Conservation (phyloP, 139 green algal genomes). For the Chlamydomonas sp. region DNA sequence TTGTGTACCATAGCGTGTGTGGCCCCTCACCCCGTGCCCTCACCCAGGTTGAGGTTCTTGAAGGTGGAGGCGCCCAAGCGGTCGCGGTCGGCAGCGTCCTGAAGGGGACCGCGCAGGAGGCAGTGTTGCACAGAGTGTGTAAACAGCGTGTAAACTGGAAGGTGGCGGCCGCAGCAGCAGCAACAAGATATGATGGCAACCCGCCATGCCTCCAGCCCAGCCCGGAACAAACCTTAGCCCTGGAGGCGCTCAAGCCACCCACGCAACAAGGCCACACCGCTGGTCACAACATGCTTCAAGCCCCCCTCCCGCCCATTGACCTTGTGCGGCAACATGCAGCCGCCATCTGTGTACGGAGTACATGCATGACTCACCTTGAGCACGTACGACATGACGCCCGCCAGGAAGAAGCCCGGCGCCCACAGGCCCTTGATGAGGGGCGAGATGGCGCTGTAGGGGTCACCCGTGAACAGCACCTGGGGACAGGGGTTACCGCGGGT, state of each 20-base stretch:
- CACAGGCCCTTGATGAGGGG: conserved; percentile 48
- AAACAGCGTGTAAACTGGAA: background rate
- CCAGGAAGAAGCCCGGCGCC: conserved; percentile 52
- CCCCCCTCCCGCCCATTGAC: no score
- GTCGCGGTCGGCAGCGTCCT: conserved; percentile 56
- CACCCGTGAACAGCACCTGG: conserved; percentile 41
- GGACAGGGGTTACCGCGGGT: background rate
- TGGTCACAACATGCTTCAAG: no score
- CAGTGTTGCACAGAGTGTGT: background rate
- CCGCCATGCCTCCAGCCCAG: no score
- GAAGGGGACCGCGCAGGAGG: background rate
- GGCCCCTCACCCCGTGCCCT: background rate
- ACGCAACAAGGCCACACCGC: no score
- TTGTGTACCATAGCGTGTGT: background rate
- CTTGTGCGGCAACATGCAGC: no score
- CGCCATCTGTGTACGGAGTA: no score
- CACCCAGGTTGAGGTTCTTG: conserved; percentile 60
- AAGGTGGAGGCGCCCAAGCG: conserved; percentile 71
- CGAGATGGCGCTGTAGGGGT: background rate
- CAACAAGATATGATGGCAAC: no score
- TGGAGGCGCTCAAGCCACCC: no score
- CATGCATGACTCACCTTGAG: conserved; percentile 40
- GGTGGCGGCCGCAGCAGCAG: background rate
- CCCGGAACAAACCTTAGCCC: no score
- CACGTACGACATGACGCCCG: conserved; percentile 38